phyloP scores from a whole-genome alignment of 2,329 filamentous ascomycete genomes.

The Fusarium camptoceras region DNA sequence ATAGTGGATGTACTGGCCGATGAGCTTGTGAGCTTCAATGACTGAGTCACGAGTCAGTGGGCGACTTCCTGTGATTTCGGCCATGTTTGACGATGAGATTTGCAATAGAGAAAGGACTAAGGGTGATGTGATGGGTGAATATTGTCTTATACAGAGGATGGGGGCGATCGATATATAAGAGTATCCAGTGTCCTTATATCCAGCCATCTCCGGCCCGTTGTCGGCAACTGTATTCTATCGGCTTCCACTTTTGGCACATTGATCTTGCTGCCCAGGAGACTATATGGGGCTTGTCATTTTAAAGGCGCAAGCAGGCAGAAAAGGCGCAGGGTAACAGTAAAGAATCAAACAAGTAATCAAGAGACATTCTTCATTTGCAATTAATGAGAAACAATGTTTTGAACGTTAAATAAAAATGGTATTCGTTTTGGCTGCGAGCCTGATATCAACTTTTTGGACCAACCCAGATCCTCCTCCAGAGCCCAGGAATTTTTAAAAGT shows the following conservation, averaged over 20 bases:
- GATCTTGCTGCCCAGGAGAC: conserved; percentile 13
- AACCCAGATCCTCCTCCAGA: conserved; percentile 41
- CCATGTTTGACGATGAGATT: conserved; percentile 55
- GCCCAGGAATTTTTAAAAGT: conserved; percentile 42
- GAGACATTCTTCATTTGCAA: background rate
- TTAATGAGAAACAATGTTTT: background rate
- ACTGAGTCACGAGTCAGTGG: conserved; percentile 81
- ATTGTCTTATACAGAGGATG: background rate
- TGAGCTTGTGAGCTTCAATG: conserved; percentile 75
- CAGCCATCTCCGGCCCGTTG: conserved; percentile 24
- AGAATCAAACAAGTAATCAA: background rate
- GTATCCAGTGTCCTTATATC: conserved; percentile 6
- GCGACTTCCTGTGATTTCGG: conserved; percentile 64
- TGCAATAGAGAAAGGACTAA: background rate
- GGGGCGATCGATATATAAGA: background rate
- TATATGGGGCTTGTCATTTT: conserved; percentile 11
- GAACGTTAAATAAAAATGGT: conserved; percentile 37
- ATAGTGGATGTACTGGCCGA: conserved; percentile 80
- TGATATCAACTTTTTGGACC: conserved; percentile 48
- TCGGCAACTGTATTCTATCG: conserved; percentile 20
- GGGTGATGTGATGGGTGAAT: background rate
- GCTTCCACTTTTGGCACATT: conserved; percentile 23
- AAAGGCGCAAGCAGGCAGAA: conserved; percentile 17
- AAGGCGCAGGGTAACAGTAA: background rate
- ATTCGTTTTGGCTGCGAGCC: conserved; percentile 40